A percentile compares a stretch with the other conserved stretches of the same genome.
Conservation (phyloP, 2,329 filamentous ascomycete genomes). For the Calonectria hawksworthii region DNA sequence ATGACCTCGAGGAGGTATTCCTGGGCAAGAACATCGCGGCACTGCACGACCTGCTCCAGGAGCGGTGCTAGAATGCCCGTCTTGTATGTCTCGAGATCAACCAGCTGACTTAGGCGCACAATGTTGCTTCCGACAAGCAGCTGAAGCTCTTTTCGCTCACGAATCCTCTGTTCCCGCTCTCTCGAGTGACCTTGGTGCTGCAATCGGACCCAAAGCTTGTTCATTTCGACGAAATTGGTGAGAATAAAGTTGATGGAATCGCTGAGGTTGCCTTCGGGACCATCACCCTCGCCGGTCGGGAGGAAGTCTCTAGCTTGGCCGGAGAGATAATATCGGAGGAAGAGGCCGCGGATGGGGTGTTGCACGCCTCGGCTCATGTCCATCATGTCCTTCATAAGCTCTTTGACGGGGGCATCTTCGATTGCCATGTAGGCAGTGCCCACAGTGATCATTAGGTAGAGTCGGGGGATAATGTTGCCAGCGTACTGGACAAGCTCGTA, state of each 20-base stretch:
- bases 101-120: constrained; percentile 92
- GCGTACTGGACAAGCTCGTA: constrained; percentile 99
- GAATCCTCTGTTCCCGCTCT: constrained; percentile 92
- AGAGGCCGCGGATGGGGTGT: constrained; percentile 94
- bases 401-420: constrained; percentile 97
- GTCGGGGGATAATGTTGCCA: constrained; percentile 94
- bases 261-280: constrained; percentile 94
- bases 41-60: constrained; percentile 97
- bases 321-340: constrained; percentile 95
- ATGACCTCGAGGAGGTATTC: constrained; percentile 99
- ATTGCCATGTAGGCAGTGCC: constrained; percentile 99
- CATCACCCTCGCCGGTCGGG: constrained; percentile 85
- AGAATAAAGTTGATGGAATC: constrained; percentile 98
- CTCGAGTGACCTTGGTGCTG: constrained; percentile 98
- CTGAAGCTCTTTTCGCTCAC: constrained; percentile 95
- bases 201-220: constrained; percentile 97
- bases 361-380: constrained; percentile 99
- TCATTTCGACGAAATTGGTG: constrained; percentile 99
- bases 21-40: constrained; percentile 94
- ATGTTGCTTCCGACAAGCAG: constrained; percentile 96
- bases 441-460: constrained; percentile 99
- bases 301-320: constrained; percentile 94
- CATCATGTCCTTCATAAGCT: constrained; percentile 99
- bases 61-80: constrained; percentile 88
- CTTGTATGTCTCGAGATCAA: constrained; percentile 96